A percentile compares a stretch with the other conserved stretches of the same genome.
Evolutionary conservation across 176 grass and related monocot species (phyloP).

Genomic region (Eleusine indica): DNA sequence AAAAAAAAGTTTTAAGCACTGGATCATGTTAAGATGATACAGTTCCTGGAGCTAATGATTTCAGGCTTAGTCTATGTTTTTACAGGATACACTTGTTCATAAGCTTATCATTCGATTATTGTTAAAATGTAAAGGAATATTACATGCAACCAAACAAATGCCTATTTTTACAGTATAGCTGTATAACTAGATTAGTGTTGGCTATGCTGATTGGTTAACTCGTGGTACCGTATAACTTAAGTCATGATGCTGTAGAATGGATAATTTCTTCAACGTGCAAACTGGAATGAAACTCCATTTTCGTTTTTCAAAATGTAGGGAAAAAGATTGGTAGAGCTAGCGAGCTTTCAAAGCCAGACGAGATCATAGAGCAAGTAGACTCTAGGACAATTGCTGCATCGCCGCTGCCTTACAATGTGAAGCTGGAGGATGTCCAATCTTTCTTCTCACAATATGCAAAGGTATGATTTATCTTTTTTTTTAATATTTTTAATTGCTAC

Average conservation of each 20-base stretch:
- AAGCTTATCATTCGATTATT: not conserved
- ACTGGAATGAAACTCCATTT: not conserved
- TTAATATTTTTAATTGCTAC: not conserved
- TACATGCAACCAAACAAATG: not conserved
- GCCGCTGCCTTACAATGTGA: constrained; percentile 75
- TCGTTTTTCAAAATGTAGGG: constrained; percentile 41
- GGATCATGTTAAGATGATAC: not conserved
- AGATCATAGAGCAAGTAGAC: constrained; percentile 63
- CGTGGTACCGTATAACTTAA: not conserved
- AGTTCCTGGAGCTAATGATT: not conserved
- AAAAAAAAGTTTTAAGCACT: not conserved
- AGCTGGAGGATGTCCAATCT: constrained; percentile 66
- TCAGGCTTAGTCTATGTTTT: not conserved
- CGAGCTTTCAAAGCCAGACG: constrained; percentile 56
- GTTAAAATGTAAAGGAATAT: not conserved
- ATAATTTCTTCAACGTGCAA: not conserved
- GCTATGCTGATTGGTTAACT: not conserved
- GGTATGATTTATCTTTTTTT: constrained; percentile 43
- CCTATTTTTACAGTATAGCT: not conserved
- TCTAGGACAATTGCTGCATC: constrained; percentile 63
- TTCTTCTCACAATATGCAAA: constrained; percentile 66
- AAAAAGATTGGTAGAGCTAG: constrained; percentile 60
- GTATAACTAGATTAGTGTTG: not conserved
- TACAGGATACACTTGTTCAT: not conserved
- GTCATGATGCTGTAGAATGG: not conserved